phyloP scores from a whole-genome alignment of 1,139 yeast species.

The Sugiyamaella japonica region DNA sequence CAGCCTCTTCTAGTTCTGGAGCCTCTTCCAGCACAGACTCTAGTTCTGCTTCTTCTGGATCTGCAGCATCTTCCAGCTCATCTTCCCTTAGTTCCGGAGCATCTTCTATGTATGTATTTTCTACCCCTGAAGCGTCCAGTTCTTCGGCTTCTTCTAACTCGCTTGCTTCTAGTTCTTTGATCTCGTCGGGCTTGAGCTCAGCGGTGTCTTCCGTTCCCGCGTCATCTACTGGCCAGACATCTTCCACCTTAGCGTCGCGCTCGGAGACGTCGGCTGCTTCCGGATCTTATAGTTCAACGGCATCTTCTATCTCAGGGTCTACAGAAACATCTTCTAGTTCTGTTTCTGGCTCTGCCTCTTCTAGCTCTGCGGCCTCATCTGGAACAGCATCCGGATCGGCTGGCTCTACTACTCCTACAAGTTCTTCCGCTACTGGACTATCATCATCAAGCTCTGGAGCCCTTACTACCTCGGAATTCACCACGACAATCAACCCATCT shows the following conservation, averaged over 20 bases:
- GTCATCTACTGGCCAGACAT: neutral
- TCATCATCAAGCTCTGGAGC: no score
- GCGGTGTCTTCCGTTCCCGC: neutral
- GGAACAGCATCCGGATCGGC: neutral
- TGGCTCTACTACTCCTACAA: neutral
- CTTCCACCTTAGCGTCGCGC: no score
- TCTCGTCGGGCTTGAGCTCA: constrained; percentile 12
- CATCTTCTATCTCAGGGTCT: no score
- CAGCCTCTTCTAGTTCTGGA: neutral
- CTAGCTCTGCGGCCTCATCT: neutral
- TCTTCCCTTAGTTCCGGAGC: no score
- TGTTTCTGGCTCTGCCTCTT: constrained; percentile 12
- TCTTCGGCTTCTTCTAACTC: no score
- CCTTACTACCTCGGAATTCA: neutral
- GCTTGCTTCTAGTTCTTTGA: no score
- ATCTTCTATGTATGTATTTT: no score
- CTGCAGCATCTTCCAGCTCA: neutral
- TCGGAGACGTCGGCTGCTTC: no score
- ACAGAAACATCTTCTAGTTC: neutral
- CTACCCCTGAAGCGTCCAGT: no score
- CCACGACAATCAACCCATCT: neutral
- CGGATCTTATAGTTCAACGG: no score
- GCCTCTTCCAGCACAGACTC: no score
- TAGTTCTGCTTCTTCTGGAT: neutral
- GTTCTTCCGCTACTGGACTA: neutral